phyloP scores from a whole-genome alignment of 306 rosid genomes.

The Comarum palustre region DNA sequence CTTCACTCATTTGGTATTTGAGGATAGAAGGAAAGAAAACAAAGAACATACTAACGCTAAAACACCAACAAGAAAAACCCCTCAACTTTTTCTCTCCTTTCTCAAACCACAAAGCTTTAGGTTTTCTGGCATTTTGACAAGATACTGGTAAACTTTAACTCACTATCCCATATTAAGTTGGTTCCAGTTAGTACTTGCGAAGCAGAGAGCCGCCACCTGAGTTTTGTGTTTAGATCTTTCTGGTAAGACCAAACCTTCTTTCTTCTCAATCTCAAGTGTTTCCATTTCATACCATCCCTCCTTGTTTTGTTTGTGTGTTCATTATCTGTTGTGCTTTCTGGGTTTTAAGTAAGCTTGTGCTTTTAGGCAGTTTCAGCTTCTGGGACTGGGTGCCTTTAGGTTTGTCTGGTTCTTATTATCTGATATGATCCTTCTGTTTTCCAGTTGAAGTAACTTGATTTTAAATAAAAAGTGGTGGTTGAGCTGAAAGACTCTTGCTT shows the following conservation, averaged over 20 bases:
- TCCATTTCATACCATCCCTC: not conserved
- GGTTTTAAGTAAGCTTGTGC: not conserved
- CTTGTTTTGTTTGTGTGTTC: not conserved
- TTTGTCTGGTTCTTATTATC: not conserved
- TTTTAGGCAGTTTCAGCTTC: not conserved
- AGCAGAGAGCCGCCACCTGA: conserved; percentile 5
- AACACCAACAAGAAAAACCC: not conserved
- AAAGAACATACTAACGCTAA: conserved; percentile 13
- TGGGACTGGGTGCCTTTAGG: not conserved
- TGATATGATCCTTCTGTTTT: not conserved
- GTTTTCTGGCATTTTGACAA: conserved; percentile 15
- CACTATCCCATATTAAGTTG: not conserved
- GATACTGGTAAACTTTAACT: not conserved
- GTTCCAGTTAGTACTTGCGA: not conserved
- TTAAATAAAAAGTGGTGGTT: not conserved
- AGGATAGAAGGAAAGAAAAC: conserved; percentile 28
- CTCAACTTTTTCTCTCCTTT: not conserved
- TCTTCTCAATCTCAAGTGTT: not conserved
- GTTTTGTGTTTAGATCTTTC: conserved; percentile 10
- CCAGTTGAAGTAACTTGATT: not conserved
- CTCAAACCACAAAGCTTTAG: conserved; percentile 20
- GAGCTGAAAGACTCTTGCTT: conserved; percentile 5
- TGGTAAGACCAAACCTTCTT: conserved; percentile 18
- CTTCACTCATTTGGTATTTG: conserved; percentile 43
- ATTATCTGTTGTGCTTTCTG: conserved; percentile 3